Base-by-base conservation (phyloP, 805 yeast genomes). In the Starmerella gropengiesseri region DNA sequence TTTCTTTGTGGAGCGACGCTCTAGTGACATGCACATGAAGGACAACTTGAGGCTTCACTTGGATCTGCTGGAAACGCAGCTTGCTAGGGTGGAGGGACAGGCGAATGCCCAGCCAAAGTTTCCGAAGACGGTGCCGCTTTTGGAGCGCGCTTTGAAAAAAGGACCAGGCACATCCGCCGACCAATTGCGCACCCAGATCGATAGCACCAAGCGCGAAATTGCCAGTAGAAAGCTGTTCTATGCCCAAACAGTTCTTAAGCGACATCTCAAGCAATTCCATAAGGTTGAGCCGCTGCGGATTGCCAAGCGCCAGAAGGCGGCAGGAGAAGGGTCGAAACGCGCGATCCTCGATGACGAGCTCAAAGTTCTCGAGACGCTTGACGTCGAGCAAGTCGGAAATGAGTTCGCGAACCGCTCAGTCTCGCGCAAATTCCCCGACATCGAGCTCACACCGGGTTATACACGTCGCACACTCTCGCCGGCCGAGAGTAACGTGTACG, bases 31-130 rank as follows among this genome's bases (percentile, higher is more conserved):
- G 25, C 29, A 7, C 25, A 51, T 51, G 51, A 54, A 55, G 40
- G 60, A 61, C 36, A 63, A 63, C 44, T 51, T 60, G 37, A 40
- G 56, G 23, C 64, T 63, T 57, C 55, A 62, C 48, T 52, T 64
- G 31, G 67, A 65, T 44, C 33, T 63, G 25, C 55, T 64, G 6
- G 59, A 63, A 48, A 53, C 64, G 13, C 59, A 51, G 48, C 55
- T 60, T 7, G 54, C 55, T n/a, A 37, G 51, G n/a, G 25, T 42
- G 23, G 46, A 45, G 29, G 31, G 17, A 1, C 7, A 31, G 5
- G 26, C 35, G 19, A 13, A 31, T 3, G 35, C 35, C 8, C 35
- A 31, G 35, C 35, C 35, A 2, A 31, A 31, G 17, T 31, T 64
- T 22, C 42, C 37, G 6, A 48, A 56, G 14, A 58, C 68, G 3